These are phyloP conservation scores for Debaryomyces robertsiae DNA, from an alignment of 1,139 yeast species.

Conservation along the genomic window DNA sequence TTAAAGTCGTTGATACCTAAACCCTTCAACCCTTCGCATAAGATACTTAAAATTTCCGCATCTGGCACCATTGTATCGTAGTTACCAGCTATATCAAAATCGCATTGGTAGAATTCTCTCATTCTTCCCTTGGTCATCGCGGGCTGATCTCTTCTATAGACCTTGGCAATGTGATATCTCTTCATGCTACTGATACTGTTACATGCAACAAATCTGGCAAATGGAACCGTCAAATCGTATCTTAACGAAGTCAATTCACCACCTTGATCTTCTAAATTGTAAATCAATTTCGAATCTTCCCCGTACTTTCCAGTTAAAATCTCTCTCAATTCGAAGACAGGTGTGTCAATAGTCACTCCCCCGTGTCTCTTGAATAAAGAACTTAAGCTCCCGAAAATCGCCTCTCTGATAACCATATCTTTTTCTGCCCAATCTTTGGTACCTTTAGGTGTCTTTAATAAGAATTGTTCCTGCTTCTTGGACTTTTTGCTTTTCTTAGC, in stretches of 20 bases:
- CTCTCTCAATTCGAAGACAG: slow-evolving; percentile 94
- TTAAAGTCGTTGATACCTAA: slow-evolving; percentile 88
- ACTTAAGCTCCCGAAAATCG: slow-evolving; percentile 73
- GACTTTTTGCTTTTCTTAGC: slow-evolving; percentile 30
- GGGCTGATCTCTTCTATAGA: slow-evolving; percentile 97
- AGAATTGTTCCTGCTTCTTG: slow-evolving; percentile 49
- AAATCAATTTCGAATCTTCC: slow-evolving; percentile 93
- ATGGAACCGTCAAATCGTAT: slow-evolving; percentile 96
- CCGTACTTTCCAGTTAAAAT: slow-evolving; percentile 96
- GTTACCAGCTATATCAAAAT: slow-evolving; percentile 90
- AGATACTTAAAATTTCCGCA: slow-evolving; percentile 78
- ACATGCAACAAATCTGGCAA: slow-evolving; percentile 95
- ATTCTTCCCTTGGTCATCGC: slow-evolving; percentile 99
- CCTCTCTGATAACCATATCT: slow-evolving; percentile 94
- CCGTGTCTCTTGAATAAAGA: slow-evolving; percentile 89
- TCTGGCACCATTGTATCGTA: slow-evolving; percentile 97
- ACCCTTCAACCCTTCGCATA: slow-evolving; percentile 80
- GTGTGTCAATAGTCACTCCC: slow-evolving; percentile 96
- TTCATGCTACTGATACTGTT: slow-evolving; percentile 87
- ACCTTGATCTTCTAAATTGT: slow-evolving; percentile 96
- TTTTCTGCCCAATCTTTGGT: slow-evolving; percentile 98
- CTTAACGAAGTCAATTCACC: slow-evolving; percentile 95
- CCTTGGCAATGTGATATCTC: slow-evolving; percentile 96
- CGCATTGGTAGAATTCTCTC: slow-evolving; percentile 99
- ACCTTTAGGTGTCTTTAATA: slow-evolving; percentile 93